A percentile compares a stretch with the other conserved stretches of the same genome.
phyloP scores from a whole-genome alignment of 805 yeast species.

The Lachancea dasiensis region DNA sequence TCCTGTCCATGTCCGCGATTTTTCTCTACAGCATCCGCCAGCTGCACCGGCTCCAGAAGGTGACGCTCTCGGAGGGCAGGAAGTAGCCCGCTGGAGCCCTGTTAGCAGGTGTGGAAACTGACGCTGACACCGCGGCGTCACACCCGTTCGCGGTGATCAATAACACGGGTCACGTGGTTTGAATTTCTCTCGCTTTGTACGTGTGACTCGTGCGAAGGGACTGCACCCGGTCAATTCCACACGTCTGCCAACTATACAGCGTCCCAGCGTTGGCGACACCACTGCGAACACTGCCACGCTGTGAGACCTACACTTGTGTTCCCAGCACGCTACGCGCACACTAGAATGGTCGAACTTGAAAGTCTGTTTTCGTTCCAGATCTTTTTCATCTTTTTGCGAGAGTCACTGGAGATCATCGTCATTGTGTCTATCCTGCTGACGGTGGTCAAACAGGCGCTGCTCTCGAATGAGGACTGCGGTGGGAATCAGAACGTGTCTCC shows the following conservation, averaged over 20 bases:
- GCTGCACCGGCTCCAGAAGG: constrained; percentile 59
- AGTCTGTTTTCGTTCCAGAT: constrained; percentile 64
- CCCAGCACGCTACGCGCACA: no score
- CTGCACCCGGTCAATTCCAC: constrained; percentile 3
- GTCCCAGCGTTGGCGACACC: constrained; percentile 1
- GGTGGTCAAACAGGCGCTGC: constrained; percentile 56
- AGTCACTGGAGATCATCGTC: constrained; percentile 70
- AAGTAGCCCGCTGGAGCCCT: neutral
- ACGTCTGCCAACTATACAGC: neutral
- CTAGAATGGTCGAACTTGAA: constrained; percentile 30
- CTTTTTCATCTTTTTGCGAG: constrained; percentile 66
- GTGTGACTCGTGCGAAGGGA: constrained; percentile 2
- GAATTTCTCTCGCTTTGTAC: neutral
- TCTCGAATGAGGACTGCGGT: constrained; percentile 31
- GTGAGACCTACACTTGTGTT: no score
- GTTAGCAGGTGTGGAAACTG: no score
- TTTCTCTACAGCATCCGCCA: constrained; percentile 50
- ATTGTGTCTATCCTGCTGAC: constrained; percentile 69
- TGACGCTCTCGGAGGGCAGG: constrained; percentile 56
- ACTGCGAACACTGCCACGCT: no score
- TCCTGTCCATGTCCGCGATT: constrained; percentile 42
- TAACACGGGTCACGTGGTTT: no score
- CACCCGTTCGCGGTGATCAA: no score
- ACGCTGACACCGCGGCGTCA: no score
- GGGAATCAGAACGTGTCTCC: no score